Evolutionary conservation across 352 stramenopile species (phyloP).

Genomic region (Pythium coloratum): DNA sequence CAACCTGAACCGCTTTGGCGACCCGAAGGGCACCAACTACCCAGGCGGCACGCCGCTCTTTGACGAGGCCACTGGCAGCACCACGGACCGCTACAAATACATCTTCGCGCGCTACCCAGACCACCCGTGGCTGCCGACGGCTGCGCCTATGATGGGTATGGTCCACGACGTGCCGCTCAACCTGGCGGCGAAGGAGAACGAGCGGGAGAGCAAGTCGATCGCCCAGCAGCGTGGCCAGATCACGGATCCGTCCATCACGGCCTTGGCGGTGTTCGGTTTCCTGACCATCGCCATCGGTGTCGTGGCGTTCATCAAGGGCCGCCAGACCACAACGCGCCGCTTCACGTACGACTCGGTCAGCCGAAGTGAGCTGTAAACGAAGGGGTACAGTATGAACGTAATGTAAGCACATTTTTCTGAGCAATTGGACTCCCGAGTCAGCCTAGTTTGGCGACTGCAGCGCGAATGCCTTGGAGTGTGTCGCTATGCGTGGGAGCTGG

Average conservation of each 20-base stretch:
- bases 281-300: conserved; percentile 38
- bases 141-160: conserved; percentile 24
- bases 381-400: not conserved
- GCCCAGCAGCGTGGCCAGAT: not conserved
- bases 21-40: conserved; percentile 57
- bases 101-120: conserved; percentile 57
- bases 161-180: conserved; percentile 18
- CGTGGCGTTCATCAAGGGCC: conserved; percentile 36
- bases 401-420: not conserved
- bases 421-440: not conserved
- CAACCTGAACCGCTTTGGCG: conserved; percentile 62
- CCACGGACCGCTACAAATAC: conserved; percentile 63
- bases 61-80: conserved; percentile 59
- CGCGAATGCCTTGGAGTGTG: conserved; percentile 22
- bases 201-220: not conserved
- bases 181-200: conserved; percentile 19
- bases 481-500: conserved; percentile 11
- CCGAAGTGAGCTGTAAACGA: conserved; percentile 32
- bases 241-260: conserved; percentile 22
- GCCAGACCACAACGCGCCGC: conserved; percentile 31
- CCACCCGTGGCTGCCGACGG: conserved; percentile 49
- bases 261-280: conserved; percentile 23
- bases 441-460: conserved; percentile 25
- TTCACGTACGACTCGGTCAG: conserved; percentile 60
- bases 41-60: conserved; percentile 80